A percentile compares a stretch with the other conserved stretches of the same genome.
Evolutionary conservation across 2,329 filamentous ascomycete genomes (phyloP).

Genomic region (Coleophoma cylindrospora): DNA sequence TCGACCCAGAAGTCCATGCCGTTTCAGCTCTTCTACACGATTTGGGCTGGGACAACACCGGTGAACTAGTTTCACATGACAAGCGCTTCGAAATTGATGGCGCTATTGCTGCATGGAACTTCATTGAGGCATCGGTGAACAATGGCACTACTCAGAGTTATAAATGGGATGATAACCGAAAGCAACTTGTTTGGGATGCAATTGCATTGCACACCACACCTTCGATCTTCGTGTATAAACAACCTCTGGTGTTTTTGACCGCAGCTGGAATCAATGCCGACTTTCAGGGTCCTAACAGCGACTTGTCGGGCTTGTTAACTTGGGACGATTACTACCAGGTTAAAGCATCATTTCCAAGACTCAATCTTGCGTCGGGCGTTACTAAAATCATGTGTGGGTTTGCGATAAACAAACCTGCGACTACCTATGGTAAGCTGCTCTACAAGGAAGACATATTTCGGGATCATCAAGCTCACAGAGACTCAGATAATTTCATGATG

Average conservation of each 20-base stretch:
- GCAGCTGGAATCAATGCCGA: constrained; percentile 31
- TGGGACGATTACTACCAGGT: constrained; percentile 24
- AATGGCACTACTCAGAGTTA: constrained; percentile 2
- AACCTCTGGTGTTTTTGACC: constrained; percentile 32
- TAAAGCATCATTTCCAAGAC: constrained; percentile 23
- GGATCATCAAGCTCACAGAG: too few species aligned
- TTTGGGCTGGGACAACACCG: constrained; percentile 33
- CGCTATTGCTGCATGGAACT: constrained; percentile 37
- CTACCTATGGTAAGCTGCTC: too few species aligned
- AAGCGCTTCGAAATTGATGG: constrained; percentile 46
- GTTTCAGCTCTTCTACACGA: constrained; percentile 36
- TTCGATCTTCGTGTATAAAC: constrained; percentile 34
- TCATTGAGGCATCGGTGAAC: constrained; percentile 23
- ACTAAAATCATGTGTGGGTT: too few species aligned
- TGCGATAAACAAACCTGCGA: too few species aligned
- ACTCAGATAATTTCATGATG: too few species aligned
- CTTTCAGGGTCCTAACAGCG: constrained; percentile 20
- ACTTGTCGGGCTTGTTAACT: constrained; percentile 17
- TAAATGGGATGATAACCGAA: constrained; percentile 32
- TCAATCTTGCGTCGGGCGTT: too few species aligned
- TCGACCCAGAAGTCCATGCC: constrained; percentile 33
- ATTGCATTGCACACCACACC: constrained; percentile 38
- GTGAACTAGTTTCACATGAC: constrained; percentile 31
- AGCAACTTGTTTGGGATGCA: constrained; percentile 42
- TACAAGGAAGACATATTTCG: too few species aligned